Conservation (phyloP, 768 basidiomycete species). For the Mycena filopes region DNA sequence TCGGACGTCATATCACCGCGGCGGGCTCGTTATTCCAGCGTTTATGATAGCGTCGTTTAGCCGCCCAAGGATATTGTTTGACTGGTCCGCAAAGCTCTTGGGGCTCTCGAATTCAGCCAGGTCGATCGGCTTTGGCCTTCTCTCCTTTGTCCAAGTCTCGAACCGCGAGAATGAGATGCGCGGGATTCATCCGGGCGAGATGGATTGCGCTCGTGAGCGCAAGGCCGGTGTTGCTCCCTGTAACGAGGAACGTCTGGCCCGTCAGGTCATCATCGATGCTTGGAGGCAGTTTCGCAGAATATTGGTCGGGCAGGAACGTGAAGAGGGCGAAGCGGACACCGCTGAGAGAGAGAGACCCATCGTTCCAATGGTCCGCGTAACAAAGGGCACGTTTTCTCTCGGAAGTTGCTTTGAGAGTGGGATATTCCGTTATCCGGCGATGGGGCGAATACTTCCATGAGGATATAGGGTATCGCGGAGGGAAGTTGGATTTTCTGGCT, state of each 20-base stretch:
- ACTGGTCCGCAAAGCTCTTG: slow-evolving; percentile 41
- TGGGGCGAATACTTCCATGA: too few relatives aligned
- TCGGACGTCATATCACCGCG: slow-evolving; percentile 36
- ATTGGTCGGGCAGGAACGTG: slow-evolving; percentile 20
- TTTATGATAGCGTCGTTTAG: slow-evolving; percentile 47
- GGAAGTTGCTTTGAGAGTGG: too few relatives aligned
- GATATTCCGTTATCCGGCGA: too few relatives aligned
- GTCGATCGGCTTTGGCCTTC: slow-evolving; percentile 41
- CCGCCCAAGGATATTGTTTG: slow-evolving; percentile 36
- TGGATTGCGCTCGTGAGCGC: slow-evolving; percentile 46
- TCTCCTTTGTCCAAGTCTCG: slow-evolving; percentile 39
- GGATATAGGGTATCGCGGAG: too few relatives aligned
- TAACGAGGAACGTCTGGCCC: slow-evolving; percentile 48
- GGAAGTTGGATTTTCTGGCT: too few relatives aligned
- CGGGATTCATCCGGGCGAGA: slow-evolving; percentile 42
- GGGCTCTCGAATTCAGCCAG: slow-evolving; percentile 45
- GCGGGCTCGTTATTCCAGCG: slow-evolving; percentile 29
- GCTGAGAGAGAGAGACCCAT: not conserved
- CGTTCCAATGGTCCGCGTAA: too few relatives aligned
- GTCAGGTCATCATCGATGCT: slow-evolving; percentile 38
- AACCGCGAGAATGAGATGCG: slow-evolving; percentile 40
- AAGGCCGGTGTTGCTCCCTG: slow-evolving; percentile 51
- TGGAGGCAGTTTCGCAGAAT: slow-evolving; percentile 16
- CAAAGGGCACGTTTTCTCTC: too few relatives aligned
- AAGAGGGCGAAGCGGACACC: not conserved